Evolutionary conservation across 768 basidiomycete species (phyloP).

Genomic region (Podaxis rugospora): DNA sequence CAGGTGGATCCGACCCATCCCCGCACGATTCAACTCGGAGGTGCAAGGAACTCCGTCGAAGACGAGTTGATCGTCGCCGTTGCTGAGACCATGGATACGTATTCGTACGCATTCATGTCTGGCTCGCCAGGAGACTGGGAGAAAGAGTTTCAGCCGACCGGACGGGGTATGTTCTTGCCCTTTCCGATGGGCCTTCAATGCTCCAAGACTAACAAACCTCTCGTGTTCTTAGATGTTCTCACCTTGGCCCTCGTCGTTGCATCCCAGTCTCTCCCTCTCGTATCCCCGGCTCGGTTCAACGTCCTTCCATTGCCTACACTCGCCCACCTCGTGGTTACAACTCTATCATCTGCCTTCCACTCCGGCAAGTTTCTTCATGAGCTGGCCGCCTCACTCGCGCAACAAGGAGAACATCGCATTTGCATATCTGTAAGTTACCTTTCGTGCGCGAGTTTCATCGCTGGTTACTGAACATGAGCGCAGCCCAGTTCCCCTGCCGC

Average conservation of each 20-base stretch:
- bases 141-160: constrained; percentile 58
- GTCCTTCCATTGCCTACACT: constrained; percentile 54
- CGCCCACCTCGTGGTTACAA: constrained; percentile 31
- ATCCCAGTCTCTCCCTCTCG: constrained; percentile 54
- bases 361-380: constrained; percentile 50
- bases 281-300: constrained; percentile 50
- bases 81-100: constrained; percentile 70
- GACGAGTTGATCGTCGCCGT: constrained; percentile 65
- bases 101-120: constrained; percentile 27
- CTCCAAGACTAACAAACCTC: not conserved
- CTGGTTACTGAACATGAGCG: not conserved
- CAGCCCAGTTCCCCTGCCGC: constrained; percentile 30
- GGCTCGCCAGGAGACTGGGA: constrained; percentile 46
- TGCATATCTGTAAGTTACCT: constrained; percentile 25
- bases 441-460: not conserved
- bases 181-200: not conserved
- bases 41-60: constrained; percentile 43
- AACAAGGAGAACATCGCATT: constrained; percentile 22
- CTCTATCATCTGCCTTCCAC: constrained; percentile 51
- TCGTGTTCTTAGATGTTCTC: constrained; percentile 31
- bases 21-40: constrained; percentile 12
- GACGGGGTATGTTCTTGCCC: constrained; percentile 32
- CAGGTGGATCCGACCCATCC: constrained; percentile 2
- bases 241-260: constrained; percentile 51
- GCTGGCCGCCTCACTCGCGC: constrained; percentile 27